These are phyloP conservation scores for Trametes punicea DNA, from an alignment of 768 basidiomycete species.

Conservation along the genomic window DNA sequence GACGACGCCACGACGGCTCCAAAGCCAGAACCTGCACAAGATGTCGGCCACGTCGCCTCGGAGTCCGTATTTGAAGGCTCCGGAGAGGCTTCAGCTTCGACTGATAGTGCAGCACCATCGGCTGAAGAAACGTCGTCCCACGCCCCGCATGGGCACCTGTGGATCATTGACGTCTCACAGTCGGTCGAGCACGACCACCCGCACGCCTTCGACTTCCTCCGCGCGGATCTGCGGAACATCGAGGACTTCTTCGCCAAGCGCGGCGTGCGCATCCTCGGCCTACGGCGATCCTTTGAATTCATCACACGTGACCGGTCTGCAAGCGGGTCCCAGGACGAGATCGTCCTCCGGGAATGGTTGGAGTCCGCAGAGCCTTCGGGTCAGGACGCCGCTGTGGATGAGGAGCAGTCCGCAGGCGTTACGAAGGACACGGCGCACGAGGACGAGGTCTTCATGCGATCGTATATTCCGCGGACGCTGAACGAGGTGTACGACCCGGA, in stretches of 20 bases:
- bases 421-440: conserved; percentile 49
- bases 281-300: conserved; percentile 86
- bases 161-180: conserved; percentile 97
- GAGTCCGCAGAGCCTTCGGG: conserved; percentile 32
- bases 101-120: background rate
- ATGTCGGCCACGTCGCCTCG: background rate
- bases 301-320: conserved; percentile 58
- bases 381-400: conserved; percentile 15
- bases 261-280: conserved; percentile 73
- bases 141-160: conserved; percentile 53
- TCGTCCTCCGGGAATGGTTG: conserved; percentile 46
- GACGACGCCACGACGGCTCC: conserved; percentile 5
- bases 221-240: conserved; percentile 86
- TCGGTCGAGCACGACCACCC: conserved; percentile 99
- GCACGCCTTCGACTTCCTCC: conserved; percentile 91
- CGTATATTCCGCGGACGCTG: conserved; percentile 90
- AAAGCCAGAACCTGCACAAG: background rate
- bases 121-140: background rate
- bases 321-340: conserved; percentile 26
- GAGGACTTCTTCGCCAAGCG: conserved; percentile 87
- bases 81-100: background rate
- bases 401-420: background rate
- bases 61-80: background rate
- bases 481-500: conserved; percentile 96
- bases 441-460: conserved; percentile 83